Evolutionary conservation across 345 rosid genomes (phyloP), one percentile per base, ranked within the genome.

Genomic region (Brassica incana): DNA sequence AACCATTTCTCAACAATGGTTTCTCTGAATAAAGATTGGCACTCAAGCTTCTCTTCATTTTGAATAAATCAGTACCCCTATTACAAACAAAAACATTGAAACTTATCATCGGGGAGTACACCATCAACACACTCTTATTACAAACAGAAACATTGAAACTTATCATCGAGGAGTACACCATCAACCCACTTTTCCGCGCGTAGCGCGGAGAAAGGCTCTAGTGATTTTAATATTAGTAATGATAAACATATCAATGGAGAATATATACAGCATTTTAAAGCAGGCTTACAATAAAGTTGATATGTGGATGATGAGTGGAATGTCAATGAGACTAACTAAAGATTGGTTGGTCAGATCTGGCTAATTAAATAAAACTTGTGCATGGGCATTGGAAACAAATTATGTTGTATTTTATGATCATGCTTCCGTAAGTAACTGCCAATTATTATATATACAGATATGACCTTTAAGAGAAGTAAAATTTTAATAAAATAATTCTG

Each of bases 311-410:
- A 27, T 61, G 2, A 33, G 38, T 48, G 29, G n/a, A 52, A 70
- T 54, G n/a, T 70, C 63, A 70, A 30, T 16, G 63, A 10, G 73
- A 45, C 25, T 69, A 69, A n/a, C 61, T 50, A 69, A 29, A 29
- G 54, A 27, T 27, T n/a, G 73, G 23, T 69, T 27, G 61, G 73
- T 29, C 60, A 69, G 33, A 48, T 50, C 32, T 8, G 40, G 10
- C 8, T 27, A 5, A 61, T 27, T 62, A 29, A n/a, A 64, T 0
- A 64, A 64, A 6, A 32, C 40, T 29, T 29, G 67, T 30, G 38
- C 8, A 30, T 63, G 10, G 43, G 27, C 27, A 69, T 8, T 50
- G 43, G 3, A 30, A 69, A 50, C 12, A 9, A 15, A 5, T 69
- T 33, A 6, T 54, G 29, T 32, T 71, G 18, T 56, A 18, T 56